phyloP scores from a whole-genome alignment of 73 alveolate genomes.

The Paramecium primaurelia region DNA sequence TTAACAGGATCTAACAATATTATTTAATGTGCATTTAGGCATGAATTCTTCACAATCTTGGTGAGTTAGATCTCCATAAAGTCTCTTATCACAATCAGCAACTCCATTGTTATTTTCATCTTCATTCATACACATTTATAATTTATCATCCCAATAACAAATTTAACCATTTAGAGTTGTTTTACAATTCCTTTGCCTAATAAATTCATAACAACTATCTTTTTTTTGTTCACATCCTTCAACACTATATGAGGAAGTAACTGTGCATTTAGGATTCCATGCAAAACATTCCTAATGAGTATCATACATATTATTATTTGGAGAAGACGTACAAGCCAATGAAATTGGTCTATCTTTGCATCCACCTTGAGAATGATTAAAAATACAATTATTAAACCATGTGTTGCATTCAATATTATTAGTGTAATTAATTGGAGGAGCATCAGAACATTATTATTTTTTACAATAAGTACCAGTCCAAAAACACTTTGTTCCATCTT shows the following conservation, averaged over 20 bases:
- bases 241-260: not conserved
- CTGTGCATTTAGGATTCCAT: not conserved
- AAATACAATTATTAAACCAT: not conserved
- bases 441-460: not conserved
- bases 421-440: not conserved
- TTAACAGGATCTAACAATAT: not conserved
- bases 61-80: not conserved
- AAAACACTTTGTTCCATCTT: not conserved
- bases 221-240: not conserved
- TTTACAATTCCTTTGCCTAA: not conserved
- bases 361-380: not conserved
- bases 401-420: not conserved
- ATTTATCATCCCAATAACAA: not conserved
- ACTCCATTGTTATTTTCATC: not conserved
- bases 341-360: not conserved
- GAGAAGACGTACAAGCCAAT: not conserved
- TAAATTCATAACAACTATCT: not conserved
- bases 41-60: not conserved
- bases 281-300: not conserved
- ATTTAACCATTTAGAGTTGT: not conserved
- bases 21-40: not conserved
- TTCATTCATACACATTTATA: not conserved
- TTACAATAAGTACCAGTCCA: not conserved
- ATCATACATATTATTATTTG: not conserved
- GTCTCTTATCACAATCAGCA: not conserved